Evolutionary conservation across 495 filamentous ascomycete species (phyloP).

Genomic region (Daldinia caldariorum): DNA sequence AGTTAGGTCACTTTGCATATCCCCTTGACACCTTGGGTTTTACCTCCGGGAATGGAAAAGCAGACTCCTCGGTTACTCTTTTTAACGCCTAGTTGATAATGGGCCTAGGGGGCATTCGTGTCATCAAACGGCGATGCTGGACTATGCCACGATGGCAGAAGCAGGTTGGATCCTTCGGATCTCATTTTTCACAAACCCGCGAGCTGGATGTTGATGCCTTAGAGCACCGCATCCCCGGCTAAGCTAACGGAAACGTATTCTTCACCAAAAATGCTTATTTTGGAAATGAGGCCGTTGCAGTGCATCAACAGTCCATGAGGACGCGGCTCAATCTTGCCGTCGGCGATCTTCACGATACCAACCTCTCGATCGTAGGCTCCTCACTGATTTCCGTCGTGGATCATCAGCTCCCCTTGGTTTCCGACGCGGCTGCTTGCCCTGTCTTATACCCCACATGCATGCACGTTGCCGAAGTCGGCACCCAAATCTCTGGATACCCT

Average conservation of each 20-base stretch:
- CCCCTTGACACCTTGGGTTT: conserved; percentile 21
- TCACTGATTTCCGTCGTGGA: conserved; percentile 30
- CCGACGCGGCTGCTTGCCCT: conserved; percentile 37
- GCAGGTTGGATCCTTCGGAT: conserved; percentile 29
- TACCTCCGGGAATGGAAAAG: conserved; percentile 34
- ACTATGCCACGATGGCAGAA: conserved; percentile 36
- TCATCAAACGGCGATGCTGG: conserved; percentile 22
- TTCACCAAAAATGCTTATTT: conserved; percentile 5
- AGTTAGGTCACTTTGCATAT: conserved; percentile 45
- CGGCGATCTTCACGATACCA: conserved; percentile 41
- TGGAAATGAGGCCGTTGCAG: conserved; percentile 19
- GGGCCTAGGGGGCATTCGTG: conserved; percentile 31
- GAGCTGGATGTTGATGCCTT: conserved; percentile 36
- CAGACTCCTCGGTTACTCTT: conserved; percentile 28
- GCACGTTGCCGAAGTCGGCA: conserved; percentile 43
- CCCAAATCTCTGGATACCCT: conserved; percentile 38
- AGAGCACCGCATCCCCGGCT: conserved; percentile 16
- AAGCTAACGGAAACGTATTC: conserved; percentile 4
- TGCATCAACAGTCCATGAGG: conserved; percentile 25
- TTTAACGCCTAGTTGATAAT: conserved; percentile 23
- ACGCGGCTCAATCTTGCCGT: conserved; percentile 23
- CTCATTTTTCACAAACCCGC: conserved; percentile 23
- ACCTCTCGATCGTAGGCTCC: conserved; percentile 24
- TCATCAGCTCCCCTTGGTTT: conserved; percentile 22
- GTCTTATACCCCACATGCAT: conserved; percentile 41